Base-by-base conservation (phyloP, 2,329 filamentous ascomycete species). In the Beauveria sp. region DNA sequence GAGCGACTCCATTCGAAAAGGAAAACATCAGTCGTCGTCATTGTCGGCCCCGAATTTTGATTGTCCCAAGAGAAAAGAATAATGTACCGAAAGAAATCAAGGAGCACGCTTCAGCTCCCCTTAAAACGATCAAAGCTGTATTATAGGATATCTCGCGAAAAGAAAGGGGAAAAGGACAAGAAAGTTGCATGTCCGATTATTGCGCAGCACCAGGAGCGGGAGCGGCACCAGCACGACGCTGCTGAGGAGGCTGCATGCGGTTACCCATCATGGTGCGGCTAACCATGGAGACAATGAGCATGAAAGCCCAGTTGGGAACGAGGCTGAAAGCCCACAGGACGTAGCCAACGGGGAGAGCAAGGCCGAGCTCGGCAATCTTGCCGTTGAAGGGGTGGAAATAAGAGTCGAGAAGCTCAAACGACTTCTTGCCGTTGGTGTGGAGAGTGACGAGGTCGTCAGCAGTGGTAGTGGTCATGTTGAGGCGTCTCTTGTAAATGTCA, bases 301-400 rank as follows among this genome's bases (percentile, higher is more conserved):
- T 93, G 70, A 91, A 86, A 61, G 85, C 75, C 90, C 90, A 93
- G 78, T 87, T 86, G 62, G 89, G 83, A 63, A 91, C 75, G 54
- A 88, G 75, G 68, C 82, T 80, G 69, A 89, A 85, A 66, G 79
- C 79, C 83, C 85, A 91, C 67, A 91, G 79, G 57, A 82, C 67
- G 71, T 90, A 92, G 62, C 82, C 90, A 49, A 88, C 74, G 45
- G 88, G 87, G 58, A 88, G 75, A 38, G 82, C 78, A 34, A 91
- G 68, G 65, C 83, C 81, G 65, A 83, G 80, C 77, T 89, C 75
- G 63, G 84, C 85, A 48, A 89, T 76, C 64, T 77, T 75, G 65
- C 90, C 88, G 69, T 90, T 83, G 71, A 91, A 88, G 64, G 90
- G 90, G 74, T 93, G 90, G 80, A 89, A 91, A 70, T 81, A 79